Evolutionary conservation across 2,329 filamentous ascomycete genomes (phyloP).

Genomic region (Amauroascus niger): DNA sequence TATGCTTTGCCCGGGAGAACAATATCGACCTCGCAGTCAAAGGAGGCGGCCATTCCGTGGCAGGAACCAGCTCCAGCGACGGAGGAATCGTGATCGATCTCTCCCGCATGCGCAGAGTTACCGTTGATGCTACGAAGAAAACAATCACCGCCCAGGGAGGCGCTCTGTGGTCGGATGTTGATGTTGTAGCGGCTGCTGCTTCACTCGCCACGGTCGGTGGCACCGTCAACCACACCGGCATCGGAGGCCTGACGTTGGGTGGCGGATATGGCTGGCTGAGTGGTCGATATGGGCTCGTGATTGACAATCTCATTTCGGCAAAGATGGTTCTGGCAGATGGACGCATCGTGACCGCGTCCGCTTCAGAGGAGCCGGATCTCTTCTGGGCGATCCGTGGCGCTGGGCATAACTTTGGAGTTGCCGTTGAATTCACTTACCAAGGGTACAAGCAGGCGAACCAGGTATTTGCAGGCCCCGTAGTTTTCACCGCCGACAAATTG

Average conservation of each 20-base stretch:
- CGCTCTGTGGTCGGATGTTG: constrained; percentile 46
- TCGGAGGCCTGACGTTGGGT: constrained; percentile 50
- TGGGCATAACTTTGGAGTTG: constrained; percentile 40
- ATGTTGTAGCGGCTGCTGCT: constrained; percentile 42
- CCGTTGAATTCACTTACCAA: constrained; percentile 36
- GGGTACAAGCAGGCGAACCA: constrained; percentile 27
- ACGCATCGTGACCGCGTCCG: constrained; percentile 31
- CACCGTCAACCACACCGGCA: constrained; percentile 53
- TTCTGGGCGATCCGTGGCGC: constrained; percentile 43
- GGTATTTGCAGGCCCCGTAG: constrained; percentile 29
- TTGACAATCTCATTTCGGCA: constrained; percentile 40
- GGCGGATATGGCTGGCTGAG: constrained; percentile 52
- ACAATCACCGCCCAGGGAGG: constrained; percentile 46
- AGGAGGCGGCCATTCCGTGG: constrained; percentile 49
- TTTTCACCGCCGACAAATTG: constrained; percentile 22
- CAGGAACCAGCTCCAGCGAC: constrained; percentile 41
- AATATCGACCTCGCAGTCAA: constrained; percentile 45
- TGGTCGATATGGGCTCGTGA: constrained; percentile 45
- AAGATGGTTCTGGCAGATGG: constrained; percentile 37
- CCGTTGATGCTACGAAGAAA: constrained; percentile 38
- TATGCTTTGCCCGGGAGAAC: constrained; percentile 39
- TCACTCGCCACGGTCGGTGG: constrained; percentile 52
- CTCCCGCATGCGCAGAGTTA: constrained; percentile 42
- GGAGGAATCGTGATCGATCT: constrained; percentile 50
- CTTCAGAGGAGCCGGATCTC: constrained; percentile 39